Evolutionary conservation across 2,329 filamentous ascomycete genomes (phyloP).

Genomic region (Mariannaea elegans): DNA sequence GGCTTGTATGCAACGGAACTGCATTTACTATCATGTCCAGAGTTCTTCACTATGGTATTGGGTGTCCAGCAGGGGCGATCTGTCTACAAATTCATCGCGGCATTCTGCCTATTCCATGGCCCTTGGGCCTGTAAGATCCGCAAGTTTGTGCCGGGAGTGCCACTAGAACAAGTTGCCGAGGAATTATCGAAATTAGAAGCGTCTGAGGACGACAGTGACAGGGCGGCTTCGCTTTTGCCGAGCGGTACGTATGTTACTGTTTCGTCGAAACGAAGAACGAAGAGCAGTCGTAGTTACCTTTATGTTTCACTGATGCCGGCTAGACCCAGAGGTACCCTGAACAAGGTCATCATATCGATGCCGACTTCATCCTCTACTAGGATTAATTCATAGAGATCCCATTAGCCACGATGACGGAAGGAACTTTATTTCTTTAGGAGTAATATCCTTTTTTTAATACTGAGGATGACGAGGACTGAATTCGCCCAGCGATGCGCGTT

Average conservation of each 20-base stretch:
- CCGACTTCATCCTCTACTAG: no score
- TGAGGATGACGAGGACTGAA: no score
- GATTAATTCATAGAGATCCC: no score
- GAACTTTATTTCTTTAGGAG: no score
- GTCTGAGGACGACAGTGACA: conserved; percentile 1
- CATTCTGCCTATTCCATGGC: conserved; percentile 10
- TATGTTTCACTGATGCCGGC: conserved; percentile 12
- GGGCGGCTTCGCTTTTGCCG: conserved; percentile 7
- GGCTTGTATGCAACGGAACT: conserved; percentile 5
- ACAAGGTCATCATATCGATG: background rate
- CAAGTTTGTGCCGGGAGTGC: background rate
- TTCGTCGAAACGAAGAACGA: conserved; percentile 9
- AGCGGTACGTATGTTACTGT: conserved; percentile 14
- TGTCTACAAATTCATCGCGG: conserved; percentile 2
- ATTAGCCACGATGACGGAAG: no score
- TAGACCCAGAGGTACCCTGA: background rate
- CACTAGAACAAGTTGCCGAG: conserved; percentile 1
- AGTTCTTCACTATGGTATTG: conserved; percentile 16
- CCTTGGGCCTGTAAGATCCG: conserved; percentile 17
- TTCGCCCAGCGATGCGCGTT: no score
- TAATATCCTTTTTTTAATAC: no score
- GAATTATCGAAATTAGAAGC: conserved; percentile 1
- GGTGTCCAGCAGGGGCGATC: background rate
- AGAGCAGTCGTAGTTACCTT: conserved; percentile 6
- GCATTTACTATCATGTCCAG: background rate